Conservation (phyloP, 2,329 filamentous ascomycete species). For the Venturia aucupariae region DNA sequence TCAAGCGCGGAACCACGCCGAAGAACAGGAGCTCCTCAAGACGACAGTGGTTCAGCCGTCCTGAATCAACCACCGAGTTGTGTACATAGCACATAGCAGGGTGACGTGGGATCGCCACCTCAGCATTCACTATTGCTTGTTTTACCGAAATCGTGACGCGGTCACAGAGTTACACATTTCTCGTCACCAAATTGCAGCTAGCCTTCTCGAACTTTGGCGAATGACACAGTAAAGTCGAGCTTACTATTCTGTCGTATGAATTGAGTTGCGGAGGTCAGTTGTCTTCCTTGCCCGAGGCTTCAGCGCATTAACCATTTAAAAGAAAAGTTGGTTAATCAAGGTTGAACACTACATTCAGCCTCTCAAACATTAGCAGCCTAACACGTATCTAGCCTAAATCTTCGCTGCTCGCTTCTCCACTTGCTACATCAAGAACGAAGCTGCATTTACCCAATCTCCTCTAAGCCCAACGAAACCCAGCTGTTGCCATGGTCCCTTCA, state of each 20-base stretch:
- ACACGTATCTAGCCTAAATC: not conserved
- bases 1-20: not conserved
- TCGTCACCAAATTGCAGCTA: too few relatives aligned
- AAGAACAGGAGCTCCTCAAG: too few relatives aligned
- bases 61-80: not conserved
- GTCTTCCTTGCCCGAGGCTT: too few relatives aligned
- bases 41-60: not conserved
- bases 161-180: too few relatives aligned
- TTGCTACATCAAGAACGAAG: too few relatives aligned
- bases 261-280: too few relatives aligned
- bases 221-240: too few relatives aligned
- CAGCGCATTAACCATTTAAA: too few relatives aligned
- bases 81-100: not conserved
- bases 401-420: not conserved
- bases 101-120: not conserved
- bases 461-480: too few relatives aligned
- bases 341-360: not conserved
- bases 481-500: slow-evolving; percentile 2
- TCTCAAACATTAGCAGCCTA: not conserved
- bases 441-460: too few relatives aligned
- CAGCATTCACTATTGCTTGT: not conserved
- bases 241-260: too few relatives aligned
- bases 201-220: too few relatives aligned
- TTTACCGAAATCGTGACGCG: not conserved
- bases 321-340: not conserved